Percentiles rank a stretch among this genome's conserved stretches.
phyloP scores from a whole-genome alignment of 768 basidiomycete genomes.

The Boletus edulis region DNA sequence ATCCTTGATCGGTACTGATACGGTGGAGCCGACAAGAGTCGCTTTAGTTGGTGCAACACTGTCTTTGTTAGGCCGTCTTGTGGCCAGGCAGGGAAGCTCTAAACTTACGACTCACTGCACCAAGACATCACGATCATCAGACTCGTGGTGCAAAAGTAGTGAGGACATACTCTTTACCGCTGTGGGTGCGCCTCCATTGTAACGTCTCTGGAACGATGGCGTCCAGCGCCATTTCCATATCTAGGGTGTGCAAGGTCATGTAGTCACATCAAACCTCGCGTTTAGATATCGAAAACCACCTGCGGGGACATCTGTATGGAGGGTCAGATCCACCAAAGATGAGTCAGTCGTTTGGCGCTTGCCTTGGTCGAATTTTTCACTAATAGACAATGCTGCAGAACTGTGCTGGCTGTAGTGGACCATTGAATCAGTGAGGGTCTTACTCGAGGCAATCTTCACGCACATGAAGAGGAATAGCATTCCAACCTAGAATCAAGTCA shows the following conservation, averaged over 20 bases:
- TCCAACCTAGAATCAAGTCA: constrained; percentile 54
- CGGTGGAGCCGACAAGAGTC: constrained; percentile 76
- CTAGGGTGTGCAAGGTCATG: constrained; percentile 42
- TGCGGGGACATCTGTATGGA: constrained; percentile 40
- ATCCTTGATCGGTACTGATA: constrained; percentile 82
- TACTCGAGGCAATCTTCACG: constrained; percentile 21
- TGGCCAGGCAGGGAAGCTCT: not conserved
- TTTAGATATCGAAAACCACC: constrained; percentile 26
- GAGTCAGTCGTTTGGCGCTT: constrained; percentile 10
- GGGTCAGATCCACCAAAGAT: constrained; percentile 4
- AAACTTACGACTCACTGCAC: constrained; percentile 69
- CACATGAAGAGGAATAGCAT: constrained; percentile 90
- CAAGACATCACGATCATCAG: not conserved
- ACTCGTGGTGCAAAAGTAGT: not conserved
- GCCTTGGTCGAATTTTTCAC: constrained; percentile 89
- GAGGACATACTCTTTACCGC: constrained; percentile 76
- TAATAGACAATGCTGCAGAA: constrained; percentile 75
- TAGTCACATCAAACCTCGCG: constrained; percentile 24
- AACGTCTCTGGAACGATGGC: constrained; percentile 81
- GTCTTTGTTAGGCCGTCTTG: not conserved
- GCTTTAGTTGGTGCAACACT: constrained; percentile 92
- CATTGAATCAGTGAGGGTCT: constrained; percentile 6
- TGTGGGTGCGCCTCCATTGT: constrained; percentile 83
- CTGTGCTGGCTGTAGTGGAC: constrained; percentile 61
- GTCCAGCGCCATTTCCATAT: constrained; percentile 96